These are phyloP conservation scores for Comarum palustre DNA, from an alignment of 306 rosid species.

Conservation along the genomic window DNA sequence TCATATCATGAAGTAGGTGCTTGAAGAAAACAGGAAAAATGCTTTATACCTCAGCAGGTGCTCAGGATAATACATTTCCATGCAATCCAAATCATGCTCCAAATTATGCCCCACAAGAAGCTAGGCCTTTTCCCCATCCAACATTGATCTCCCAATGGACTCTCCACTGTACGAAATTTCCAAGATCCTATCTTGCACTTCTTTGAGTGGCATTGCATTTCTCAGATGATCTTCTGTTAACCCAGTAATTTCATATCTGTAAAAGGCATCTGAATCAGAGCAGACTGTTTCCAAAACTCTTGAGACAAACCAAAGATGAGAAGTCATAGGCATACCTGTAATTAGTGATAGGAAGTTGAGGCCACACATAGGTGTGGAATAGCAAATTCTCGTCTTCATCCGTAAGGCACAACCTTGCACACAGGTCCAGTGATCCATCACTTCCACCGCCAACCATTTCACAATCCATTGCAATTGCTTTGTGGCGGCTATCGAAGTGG, in stretches of 20 bases:
- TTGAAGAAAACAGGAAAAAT: background rate
- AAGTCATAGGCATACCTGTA: conserved; percentile 48
- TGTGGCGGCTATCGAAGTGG: conserved; percentile 23
- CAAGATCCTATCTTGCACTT: conserved; percentile 58
- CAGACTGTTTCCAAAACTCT: background rate
- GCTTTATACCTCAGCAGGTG: conserved; percentile 62
- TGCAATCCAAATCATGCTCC: conserved; percentile 70
- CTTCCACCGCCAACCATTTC: conserved; percentile 92
- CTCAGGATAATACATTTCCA: conserved; percentile 60
- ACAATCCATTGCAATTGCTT: conserved; percentile 72
- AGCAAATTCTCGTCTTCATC: conserved; percentile 67
- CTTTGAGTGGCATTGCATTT: conserved; percentile 63
- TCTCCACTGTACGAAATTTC: conserved; percentile 68
- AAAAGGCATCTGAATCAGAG: conserved; percentile 6
- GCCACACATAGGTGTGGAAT: conserved; percentile 61
- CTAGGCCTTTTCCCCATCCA: conserved; percentile 66
- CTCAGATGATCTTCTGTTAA: conserved; percentile 65
- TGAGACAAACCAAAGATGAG: conserved; percentile 24
- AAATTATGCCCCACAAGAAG: conserved; percentile 85
- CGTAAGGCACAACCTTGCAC: conserved; percentile 72
- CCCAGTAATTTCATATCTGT: conserved; percentile 70
- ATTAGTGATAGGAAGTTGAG: conserved; percentile 55
- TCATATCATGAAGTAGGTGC: background rate
- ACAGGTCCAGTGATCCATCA: conserved; percentile 77
- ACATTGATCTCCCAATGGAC: conserved; percentile 44